Conservation (phyloP, 2,329 filamentous ascomycete genomes). For the Aspergillus udagawae region DNA sequence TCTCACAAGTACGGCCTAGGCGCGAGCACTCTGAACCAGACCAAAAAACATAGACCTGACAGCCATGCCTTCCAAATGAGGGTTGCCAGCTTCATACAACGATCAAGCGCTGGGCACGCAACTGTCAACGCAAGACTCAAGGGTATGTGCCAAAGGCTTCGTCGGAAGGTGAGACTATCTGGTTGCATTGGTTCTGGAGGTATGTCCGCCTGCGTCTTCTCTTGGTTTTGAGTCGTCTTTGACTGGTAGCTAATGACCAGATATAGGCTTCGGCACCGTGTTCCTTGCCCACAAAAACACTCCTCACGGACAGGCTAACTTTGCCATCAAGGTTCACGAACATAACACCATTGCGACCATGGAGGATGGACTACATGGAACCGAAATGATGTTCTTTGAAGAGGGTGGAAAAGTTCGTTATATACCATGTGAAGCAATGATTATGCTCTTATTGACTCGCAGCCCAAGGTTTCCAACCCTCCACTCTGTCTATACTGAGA, state of each 20-base stretch:
- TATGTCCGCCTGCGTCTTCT: not conserved
- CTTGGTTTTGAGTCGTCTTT: not conserved
- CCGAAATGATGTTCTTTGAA: not conserved
- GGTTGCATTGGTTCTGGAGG: not conserved
- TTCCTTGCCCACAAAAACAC: not conserved
- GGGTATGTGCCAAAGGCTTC: not conserved
- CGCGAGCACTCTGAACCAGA: not conserved
- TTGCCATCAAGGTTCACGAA: not conserved
- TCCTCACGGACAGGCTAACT: not conserved
- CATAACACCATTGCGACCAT: not conserved
- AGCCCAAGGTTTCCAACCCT: constrained; percentile 25
- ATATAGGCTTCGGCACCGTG: not conserved
- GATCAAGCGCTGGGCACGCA: not conserved
- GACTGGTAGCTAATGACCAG: not conserved
- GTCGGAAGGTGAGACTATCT: not conserved
- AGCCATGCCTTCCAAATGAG: not conserved
- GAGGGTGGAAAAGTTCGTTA: constrained; percentile 5
- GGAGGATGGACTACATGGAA: not conserved
- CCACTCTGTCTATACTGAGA: constrained; percentile 27
- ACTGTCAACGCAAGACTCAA: not conserved
- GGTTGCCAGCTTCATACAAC: not conserved
- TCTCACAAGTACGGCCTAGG: constrained; percentile 1
- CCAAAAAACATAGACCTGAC: not conserved
- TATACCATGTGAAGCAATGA: constrained; percentile 25
- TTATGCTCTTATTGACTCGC: constrained; percentile 20